Evolutionary conservation across 2,329 filamentous ascomycete genomes (phyloP).

Genomic region (Allantophomopsis cytisporea): DNA sequence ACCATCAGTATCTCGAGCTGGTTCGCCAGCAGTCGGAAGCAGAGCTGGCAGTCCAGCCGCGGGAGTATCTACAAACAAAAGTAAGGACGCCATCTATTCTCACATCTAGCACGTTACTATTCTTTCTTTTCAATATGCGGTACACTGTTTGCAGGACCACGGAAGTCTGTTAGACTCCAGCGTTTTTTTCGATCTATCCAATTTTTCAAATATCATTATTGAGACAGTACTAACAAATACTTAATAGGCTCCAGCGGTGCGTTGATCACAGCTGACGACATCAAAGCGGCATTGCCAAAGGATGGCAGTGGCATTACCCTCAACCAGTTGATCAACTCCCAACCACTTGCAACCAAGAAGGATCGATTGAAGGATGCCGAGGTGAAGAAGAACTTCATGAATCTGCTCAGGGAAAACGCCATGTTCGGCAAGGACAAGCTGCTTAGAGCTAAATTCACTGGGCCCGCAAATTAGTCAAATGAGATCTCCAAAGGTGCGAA

Average conservation of each 20-base stretch:
- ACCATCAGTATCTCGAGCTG: constrained; percentile 44
- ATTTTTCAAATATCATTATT: too few species aligned
- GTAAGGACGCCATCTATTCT: neutral
- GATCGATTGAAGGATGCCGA: constrained; percentile 31
- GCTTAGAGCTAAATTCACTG: constrained; percentile 13
- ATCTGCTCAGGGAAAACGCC: constrained; percentile 40
- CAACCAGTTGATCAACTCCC: constrained; percentile 36
- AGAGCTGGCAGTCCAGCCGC: constrained; percentile 16
- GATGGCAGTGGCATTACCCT: constrained; percentile 35
- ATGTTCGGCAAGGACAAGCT: constrained; percentile 41
- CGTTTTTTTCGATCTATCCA: too few species aligned
- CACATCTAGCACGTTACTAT: neutral
- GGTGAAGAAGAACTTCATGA: constrained; percentile 40
- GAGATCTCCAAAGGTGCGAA: too few species aligned
- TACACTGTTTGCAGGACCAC: too few species aligned
- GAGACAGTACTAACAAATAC: too few species aligned
- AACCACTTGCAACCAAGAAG: constrained; percentile 35
- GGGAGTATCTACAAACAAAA: constrained; percentile 2
- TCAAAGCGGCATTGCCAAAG: constrained; percentile 36
- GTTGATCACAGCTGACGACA: constrained; percentile 34
- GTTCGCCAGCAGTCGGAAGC: constrained; percentile 33
- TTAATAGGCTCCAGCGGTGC: too few species aligned
- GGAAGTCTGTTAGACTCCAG: too few species aligned
- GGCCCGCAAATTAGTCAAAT: too few species aligned
- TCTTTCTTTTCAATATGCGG: neutral